phyloP scores from a whole-genome alignment of 495 filamentous ascomycete species.

The Penicillium flavigenum region DNA sequence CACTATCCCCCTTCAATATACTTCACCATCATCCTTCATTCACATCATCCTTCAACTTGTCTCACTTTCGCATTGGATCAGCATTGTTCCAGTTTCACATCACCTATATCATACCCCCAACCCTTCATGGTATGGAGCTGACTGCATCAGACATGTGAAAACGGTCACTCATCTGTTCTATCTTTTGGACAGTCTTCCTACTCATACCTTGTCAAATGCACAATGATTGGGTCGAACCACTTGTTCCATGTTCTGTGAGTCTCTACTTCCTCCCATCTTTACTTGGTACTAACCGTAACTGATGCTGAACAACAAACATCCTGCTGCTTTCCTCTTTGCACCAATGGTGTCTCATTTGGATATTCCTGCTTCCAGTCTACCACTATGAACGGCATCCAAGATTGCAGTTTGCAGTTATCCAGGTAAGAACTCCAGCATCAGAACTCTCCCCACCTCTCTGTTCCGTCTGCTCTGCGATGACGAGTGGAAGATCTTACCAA shows the following conservation, averaged over 20 bases:
- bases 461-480: background rate
- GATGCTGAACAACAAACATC: background rate
- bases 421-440: too few relatives aligned
- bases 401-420: background rate
- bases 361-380: background rate
- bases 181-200: too few relatives aligned
- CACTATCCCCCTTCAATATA: too few relatives aligned
- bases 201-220: too few relatives aligned
- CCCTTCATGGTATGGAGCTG: too few relatives aligned
- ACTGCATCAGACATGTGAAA: too few relatives aligned
- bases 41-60: background rate
- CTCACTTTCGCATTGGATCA: background rate
- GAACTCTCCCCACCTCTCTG: background rate
- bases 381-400: background rate
- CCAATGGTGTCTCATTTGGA: background rate
- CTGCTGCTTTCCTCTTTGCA: background rate
- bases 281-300: background rate
- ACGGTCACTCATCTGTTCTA: too few relatives aligned
- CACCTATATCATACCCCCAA: background rate
- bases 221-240: too few relatives aligned
- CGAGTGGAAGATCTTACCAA: background rate
- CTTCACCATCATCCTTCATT: too few relatives aligned
- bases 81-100: background rate
- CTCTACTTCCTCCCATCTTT: background rate
- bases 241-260: too few relatives aligned